A percentile compares a stretch with the other conserved stretches of the same genome.
phyloP scores from a whole-genome alignment of 768 basidiomycete species.

The Suillus hirtellus region DNA sequence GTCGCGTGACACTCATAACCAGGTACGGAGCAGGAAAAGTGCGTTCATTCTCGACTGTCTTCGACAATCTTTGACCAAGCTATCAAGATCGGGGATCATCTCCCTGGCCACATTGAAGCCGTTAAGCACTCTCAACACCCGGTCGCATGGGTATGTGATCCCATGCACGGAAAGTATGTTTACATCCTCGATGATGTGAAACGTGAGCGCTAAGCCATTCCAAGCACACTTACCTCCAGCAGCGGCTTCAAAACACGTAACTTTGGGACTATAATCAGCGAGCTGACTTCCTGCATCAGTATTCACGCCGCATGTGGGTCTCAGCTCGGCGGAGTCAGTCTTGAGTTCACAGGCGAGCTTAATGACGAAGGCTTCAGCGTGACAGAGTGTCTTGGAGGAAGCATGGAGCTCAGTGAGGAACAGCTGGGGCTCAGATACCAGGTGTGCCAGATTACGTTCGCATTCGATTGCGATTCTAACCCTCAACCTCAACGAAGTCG shows the following conservation, averaged over 20 bases:
- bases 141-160: conserved; percentile 94
- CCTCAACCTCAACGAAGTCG: conserved; percentile 43
- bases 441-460: conserved; percentile 36
- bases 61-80: neutral
- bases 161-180: conserved; percentile 97
- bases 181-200: conserved; percentile 7
- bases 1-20: conserved; percentile 87
- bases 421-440: conserved; percentile 90
- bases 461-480: neutral
- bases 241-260: conserved; percentile 87
- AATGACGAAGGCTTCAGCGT: conserved; percentile 91
- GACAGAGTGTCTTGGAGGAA: conserved; percentile 95
- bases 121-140: conserved; percentile 83
- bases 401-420: conserved; percentile 91
- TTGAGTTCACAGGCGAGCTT: conserved; percentile 92
- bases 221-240: conserved; percentile 79
- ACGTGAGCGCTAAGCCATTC: neutral
- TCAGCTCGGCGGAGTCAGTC: conserved; percentile 77
- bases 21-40: conserved; percentile 92
- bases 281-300: conserved; percentile 77
- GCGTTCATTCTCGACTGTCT: conserved; percentile 9
- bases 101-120: conserved; percentile 78
- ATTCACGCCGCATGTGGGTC: conserved; percentile 79
- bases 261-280: conserved; percentile 85
- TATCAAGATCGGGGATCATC: conserved; percentile 67